Evolutionary conservation across 306 rosid genomes (phyloP), one percentile per base, ranked within the genome.

Genomic region (Quercus alba): DNA sequence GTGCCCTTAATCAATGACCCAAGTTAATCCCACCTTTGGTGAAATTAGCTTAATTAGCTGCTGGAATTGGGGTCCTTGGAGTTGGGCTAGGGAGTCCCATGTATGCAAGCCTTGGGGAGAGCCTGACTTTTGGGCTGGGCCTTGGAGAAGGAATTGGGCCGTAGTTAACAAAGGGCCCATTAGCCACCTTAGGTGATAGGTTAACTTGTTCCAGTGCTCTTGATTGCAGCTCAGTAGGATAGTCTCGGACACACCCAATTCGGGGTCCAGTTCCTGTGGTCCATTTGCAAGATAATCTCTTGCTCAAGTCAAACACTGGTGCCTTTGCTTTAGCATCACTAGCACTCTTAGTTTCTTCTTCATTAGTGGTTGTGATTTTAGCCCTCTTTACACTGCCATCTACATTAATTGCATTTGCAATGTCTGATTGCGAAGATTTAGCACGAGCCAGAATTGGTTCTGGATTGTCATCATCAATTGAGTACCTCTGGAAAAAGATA

Each of bases 131-230:
- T 81, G 98, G 97, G 84, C 98, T 95, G 74, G 98, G 99, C 83
- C 98, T 80, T 11, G 98, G 97, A 74, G 98, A 94, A 1, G 97
- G 98, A 82, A 94, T 87, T 82, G 98, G 98, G 82, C 97, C 97
- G 25, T 74, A 87, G 41, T 74, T 80, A 5, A 52, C 56, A 5
- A 30, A 11, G 3, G 81, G 15, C 62, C 80, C 81, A 41, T 82
- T 28, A 76, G 61, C 87, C 55, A 89, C 85, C 30, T 93, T 82
- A 0, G 98, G 98, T 0, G 98, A 94, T 64, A 94, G 77, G 75
- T 87, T 82, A 46, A 94, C 94, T 20, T 94, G 97, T 81, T 94
- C 98, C 81, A 94, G 67, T 11, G 98, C 98, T 41, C 85, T 92
- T 2, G 89, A 82, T 68, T 92, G 97, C 33, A 94, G 84, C 46